Evolutionary conservation across 164 flowering plant species (phyloP).

Genomic region (Berberis thunbergii): DNA sequence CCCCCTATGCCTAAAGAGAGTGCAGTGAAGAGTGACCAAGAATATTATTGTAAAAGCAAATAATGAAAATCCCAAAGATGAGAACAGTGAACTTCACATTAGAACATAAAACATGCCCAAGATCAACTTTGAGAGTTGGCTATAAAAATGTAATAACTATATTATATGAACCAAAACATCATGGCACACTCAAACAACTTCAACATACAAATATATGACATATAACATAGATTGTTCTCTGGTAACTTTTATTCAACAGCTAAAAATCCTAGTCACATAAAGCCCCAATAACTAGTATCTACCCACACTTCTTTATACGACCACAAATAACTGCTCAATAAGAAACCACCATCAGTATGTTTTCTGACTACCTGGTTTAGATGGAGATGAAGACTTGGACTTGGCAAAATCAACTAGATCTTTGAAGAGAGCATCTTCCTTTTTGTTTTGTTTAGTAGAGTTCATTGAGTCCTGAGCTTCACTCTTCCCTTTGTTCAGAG

Average conservation of each 20-base stretch:
- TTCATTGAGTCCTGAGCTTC: constrained; percentile 24
- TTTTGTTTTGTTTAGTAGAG: constrained; percentile 38
- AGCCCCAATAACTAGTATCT: background rate
- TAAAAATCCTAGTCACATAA: background rate
- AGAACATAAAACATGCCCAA: no score
- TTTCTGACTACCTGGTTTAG: constrained; percentile 37
- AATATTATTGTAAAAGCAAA: no score
- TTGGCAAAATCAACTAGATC: constrained; percentile 85
- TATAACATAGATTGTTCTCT: background rate
- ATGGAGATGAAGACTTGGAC: constrained; percentile 52
- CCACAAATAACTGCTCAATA: background rate
- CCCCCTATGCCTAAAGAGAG: no score
- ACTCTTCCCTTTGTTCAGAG: constrained; percentile 28
- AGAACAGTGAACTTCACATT: no score
- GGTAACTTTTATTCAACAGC: background rate
- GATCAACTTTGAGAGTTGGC: no score
- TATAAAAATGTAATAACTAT: no score
- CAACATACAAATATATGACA: background rate
- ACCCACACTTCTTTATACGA: constrained; percentile 2
- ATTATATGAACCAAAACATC: no score
- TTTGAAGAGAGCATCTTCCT: constrained; percentile 75
- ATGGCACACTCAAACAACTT: no score
- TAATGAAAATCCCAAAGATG: no score
- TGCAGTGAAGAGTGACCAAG: no score
- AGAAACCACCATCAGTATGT: constrained; percentile 24